A percentile compares a stretch with the other conserved stretches of the same genome.
Conservation (phyloP, 345 rosid genomes). For the Ceriops zippeliana region DNA sequence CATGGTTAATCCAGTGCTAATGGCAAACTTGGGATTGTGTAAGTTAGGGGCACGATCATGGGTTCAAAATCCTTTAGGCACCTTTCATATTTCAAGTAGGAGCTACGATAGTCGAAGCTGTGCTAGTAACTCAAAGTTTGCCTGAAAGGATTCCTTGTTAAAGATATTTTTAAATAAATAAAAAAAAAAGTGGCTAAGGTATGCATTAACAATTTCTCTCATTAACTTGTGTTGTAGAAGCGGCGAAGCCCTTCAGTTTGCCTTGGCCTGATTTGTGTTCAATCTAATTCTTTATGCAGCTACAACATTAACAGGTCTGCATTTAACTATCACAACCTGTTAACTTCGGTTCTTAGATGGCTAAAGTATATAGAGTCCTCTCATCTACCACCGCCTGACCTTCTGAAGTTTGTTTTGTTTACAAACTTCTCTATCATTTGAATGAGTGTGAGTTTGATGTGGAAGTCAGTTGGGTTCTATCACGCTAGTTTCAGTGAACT, state of each 20-base stretch:
- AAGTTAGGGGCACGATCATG: too few relatives aligned
- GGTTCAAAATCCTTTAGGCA: too few relatives aligned
- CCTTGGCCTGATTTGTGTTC: slow-evolving; percentile 17
- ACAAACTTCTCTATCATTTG: slow-evolving; percentile 98
- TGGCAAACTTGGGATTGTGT: too few relatives aligned
- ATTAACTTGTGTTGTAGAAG: slow-evolving; percentile 1
- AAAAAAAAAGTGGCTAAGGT: too few relatives aligned
- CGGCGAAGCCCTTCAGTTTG: neutral
- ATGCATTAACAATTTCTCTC: neutral
- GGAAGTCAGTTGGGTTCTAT: slow-evolving; percentile 99
- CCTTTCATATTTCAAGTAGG: too few relatives aligned
- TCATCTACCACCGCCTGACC: slow-evolving; percentile 70
- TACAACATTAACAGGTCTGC: slow-evolving; percentile 93
- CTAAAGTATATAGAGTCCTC: slow-evolving; percentile 81
- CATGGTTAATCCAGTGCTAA: too few relatives aligned
- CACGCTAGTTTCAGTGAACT: slow-evolving; percentile 48
- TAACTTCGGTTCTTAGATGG: slow-evolving; percentile 72
- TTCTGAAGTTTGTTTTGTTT: slow-evolving; percentile 76
- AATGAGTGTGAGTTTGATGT: slow-evolving; percentile 98
- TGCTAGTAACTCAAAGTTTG: too few relatives aligned
- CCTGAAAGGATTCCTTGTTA: too few relatives aligned
- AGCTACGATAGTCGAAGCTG: too few relatives aligned
- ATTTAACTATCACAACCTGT: slow-evolving; percentile 87
- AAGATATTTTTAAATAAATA: too few relatives aligned
- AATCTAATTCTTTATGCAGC: slow-evolving; percentile 52